Evolutionary conservation across 2,329 filamentous ascomycete species (phyloP).

Genomic region (Colletotrichum camelliae): DNA sequence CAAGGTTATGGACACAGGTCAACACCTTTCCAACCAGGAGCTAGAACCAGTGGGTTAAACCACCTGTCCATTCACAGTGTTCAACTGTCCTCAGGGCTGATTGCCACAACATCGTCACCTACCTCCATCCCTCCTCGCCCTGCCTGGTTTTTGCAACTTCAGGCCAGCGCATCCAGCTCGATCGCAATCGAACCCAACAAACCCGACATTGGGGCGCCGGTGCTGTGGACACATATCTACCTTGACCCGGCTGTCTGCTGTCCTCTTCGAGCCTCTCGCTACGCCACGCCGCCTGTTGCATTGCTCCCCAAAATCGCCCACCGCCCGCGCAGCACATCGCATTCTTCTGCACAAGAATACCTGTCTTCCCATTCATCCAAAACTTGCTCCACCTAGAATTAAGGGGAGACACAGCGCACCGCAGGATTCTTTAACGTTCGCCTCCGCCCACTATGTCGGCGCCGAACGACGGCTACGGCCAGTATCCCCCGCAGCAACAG

Average conservation of each 20-base stretch:
- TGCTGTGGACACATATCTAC: constrained; percentile 20
- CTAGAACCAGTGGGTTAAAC: constrained; percentile 9
- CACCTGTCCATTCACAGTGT: constrained; percentile 8
- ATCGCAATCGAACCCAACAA: not conserved
- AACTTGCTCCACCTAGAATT: not conserved
- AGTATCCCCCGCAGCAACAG: constrained; percentile 50
- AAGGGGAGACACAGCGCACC: not conserved
- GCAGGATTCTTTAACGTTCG: not conserved
- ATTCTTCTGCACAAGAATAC: not conserved
- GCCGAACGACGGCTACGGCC: constrained; percentile 60
- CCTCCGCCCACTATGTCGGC: constrained; percentile 56
- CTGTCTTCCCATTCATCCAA: constrained; percentile 23
- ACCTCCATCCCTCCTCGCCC: not conserved
- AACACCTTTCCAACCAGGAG: not conserved
- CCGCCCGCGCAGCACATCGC: not conserved
- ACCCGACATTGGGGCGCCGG: not conserved
- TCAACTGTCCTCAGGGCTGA: not conserved
- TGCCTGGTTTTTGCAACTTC: not conserved
- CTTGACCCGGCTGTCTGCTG: constrained; percentile 1
- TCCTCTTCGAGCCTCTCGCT: constrained; percentile 10
- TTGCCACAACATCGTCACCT: not conserved
- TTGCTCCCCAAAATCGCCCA: not conserved
- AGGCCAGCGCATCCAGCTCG: not conserved
- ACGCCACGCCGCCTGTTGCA: constrained; percentile 14
- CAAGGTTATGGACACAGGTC: not conserved